These are phyloP conservation scores for Atkinsonella texensis DNA, from an alignment of 2,329 filamentous ascomycete genomes.

Conservation along the genomic window DNA sequence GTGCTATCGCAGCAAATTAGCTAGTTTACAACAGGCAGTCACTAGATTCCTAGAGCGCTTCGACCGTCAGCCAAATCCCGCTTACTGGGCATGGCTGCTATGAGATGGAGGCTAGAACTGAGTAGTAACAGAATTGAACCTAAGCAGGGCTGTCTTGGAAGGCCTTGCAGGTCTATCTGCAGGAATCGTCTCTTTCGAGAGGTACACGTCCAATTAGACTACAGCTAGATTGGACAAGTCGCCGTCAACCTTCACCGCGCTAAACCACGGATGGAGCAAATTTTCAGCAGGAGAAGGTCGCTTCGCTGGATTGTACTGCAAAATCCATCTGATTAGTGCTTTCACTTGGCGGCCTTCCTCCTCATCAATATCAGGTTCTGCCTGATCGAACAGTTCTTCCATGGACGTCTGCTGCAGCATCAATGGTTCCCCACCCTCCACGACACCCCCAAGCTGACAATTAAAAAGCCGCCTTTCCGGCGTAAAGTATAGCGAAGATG, in stretches of 20 bases:
- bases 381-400: conserved; percentile 16
- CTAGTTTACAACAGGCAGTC: too few relatives aligned
- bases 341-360: conserved; percentile 15
- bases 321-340: conserved; percentile 16
- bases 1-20: too few relatives aligned
- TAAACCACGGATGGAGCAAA: conserved; percentile 19
- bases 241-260: conserved; percentile 5
- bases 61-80: not conserved
- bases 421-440: conserved; percentile 12
- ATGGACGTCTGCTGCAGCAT: conserved; percentile 14
- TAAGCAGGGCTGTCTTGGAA: too few relatives aligned
- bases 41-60: not conserved
- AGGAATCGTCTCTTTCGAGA: too few relatives aligned
- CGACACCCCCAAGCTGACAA: conserved; percentile 13
- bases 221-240: conserved; percentile 20
- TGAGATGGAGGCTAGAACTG: not conserved
- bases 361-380: conserved; percentile 12
- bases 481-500: conserved; percentile 15
- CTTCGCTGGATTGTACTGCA: conserved; percentile 19
- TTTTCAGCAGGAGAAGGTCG: conserved; percentile 17
- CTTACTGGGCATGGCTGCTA: not conserved
- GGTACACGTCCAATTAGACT: not conserved
- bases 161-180: too few relatives aligned
- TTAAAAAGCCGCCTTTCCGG: conserved; percentile 15
- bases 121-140: too few relatives aligned